phyloP scores from a whole-genome alignment of 495 filamentous ascomycete species.

The Aspergillus conjunctus region DNA sequence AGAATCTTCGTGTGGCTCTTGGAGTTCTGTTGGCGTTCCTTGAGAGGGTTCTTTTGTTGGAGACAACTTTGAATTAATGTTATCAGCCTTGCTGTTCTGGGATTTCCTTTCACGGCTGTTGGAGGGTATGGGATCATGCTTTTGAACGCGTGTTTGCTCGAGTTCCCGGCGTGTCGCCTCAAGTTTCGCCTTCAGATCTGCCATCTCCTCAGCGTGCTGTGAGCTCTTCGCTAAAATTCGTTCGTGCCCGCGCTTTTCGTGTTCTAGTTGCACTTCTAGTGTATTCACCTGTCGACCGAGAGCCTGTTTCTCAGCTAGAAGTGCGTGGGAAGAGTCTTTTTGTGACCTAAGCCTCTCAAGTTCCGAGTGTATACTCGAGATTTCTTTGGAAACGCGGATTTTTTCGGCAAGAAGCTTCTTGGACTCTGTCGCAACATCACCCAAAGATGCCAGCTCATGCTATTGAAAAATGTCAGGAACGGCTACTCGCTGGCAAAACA shows the following conservation, averaged over 20 bases:
- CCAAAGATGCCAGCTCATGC: conserved; percentile 68
- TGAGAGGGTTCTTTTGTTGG: conserved; percentile 72
- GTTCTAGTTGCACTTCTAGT: conserved; percentile 76
- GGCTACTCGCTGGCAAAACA: background rate
- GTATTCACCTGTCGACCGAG: conserved; percentile 73
- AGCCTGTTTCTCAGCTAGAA: conserved; percentile 72
- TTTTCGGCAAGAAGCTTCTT: conserved; percentile 77
- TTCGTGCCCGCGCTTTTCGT: conserved; percentile 69
- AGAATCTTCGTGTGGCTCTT: conserved; percentile 40
- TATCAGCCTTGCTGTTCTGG: conserved; percentile 67
- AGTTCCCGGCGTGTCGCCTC: conserved; percentile 49
- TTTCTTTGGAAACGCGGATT: conserved; percentile 67
- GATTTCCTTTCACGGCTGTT: conserved; percentile 33
- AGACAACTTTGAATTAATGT: conserved; percentile 65
- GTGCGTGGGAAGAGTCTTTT: conserved; percentile 61
- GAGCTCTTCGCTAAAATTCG: conserved; percentile 56
- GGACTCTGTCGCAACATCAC: conserved; percentile 62
- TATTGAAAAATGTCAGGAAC: conserved; percentile 29
- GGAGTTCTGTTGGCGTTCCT: conserved; percentile 48
- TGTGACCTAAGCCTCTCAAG: conserved; percentile 76
- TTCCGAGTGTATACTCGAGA: conserved; percentile 71
- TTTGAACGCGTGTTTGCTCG: conserved; percentile 35
- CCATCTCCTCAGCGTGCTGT: conserved; percentile 48
- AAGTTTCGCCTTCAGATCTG: conserved; percentile 41
- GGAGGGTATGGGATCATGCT: conserved; percentile 21